Conservation (phyloP, 768 basidiomycete species). For the Cystofilobasidium capitatum region DNA sequence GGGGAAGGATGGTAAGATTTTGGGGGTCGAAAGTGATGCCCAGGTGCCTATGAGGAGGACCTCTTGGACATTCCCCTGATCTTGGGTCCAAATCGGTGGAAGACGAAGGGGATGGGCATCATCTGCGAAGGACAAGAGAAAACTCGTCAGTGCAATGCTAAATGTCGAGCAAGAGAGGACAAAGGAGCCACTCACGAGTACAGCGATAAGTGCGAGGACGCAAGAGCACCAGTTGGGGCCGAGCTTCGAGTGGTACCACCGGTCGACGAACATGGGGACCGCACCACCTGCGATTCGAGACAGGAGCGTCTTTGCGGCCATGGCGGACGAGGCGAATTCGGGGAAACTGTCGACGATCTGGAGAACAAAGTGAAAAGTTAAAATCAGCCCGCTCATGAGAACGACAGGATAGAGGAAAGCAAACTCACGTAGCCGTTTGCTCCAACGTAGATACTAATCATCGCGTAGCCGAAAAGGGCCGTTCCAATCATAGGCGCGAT, state of each 20-base stretch:
- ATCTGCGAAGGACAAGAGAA: constrained; percentile 10
- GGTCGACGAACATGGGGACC: constrained; percentile 23
- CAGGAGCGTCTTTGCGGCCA: constrained; percentile 19
- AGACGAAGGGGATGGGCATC: constrained; percentile 56
- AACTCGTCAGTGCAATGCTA: background rate
- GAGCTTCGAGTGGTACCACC: constrained; percentile 14
- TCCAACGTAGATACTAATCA: constrained; percentile 9
- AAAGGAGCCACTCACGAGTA: background rate
- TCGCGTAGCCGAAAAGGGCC: constrained; percentile 11
- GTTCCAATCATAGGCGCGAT: constrained; percentile 18
- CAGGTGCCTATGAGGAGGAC: constrained; percentile 5
- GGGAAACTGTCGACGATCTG: constrained; percentile 20
- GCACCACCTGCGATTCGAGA: background rate
- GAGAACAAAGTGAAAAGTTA: too few species aligned
- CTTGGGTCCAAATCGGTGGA: constrained; percentile 56
- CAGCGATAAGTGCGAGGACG: constrained; percentile 11
- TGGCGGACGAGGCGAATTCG: constrained; percentile 17
- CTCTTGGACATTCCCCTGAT: constrained; percentile 50
- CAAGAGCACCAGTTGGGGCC: constrained; percentile 5
- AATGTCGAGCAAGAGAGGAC: background rate
- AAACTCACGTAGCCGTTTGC: constrained; percentile 6
- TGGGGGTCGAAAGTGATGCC: background rate
- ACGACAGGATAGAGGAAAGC: too few species aligned
- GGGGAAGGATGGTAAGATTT: too few species aligned
- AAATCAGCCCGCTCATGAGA: background rate